Evolutionary conservation across 1,284 basidiomycete genomes (phyloP), one percentile per base, ranked within the genome.

Genomic region (Pisolithus thermaeus): DNA sequence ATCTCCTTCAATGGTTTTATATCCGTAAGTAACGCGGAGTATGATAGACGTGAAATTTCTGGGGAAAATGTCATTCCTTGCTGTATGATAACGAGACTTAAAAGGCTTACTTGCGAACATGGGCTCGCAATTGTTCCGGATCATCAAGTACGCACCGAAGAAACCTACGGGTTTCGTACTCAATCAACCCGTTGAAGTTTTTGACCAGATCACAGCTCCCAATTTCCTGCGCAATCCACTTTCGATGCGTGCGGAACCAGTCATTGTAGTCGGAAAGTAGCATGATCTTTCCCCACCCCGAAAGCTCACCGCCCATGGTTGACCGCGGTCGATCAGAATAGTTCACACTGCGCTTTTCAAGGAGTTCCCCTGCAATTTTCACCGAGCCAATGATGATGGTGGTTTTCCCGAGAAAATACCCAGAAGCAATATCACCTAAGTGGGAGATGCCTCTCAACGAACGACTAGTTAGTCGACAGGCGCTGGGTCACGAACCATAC

Each of bases 191-290:
- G 25, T 58, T 55, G 9, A 56, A 60, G 11, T 49, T 52, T 46
- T 47, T 23, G 7, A 60, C 49, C 4, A 50, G 41, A 4, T 59
- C 50, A 14, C 56, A 50, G 14, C 55, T 59, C 2, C 69, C 64
- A 12, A 70, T 57, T 1, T 59, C 57, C 50, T 81, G 59, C 0
- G 60, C 52, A 16, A 68, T 45, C 46, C 54, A 62, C 35, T 59
- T 61, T 28, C 61, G 56, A 20, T 61, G 60, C 1, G 32, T 22
- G 18, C 58, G 51, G 49, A 64, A 59, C 45, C 61, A 58, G 2
- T 62, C 52, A 7, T 59, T 55, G 27, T 61, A 64, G 11, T 58
- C 56, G 25, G 53, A 55, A 4, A 70, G 57, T 7, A 61, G 54
- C 55, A 67, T 58, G 4, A 60, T 56, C 27, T 64, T 56, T 14